Evolutionary conservation across 2,329 filamentous ascomycete species (phyloP), one percentile per base, ranked within the genome.

Genomic region (Rhytidhysteron rufulum): DNA sequence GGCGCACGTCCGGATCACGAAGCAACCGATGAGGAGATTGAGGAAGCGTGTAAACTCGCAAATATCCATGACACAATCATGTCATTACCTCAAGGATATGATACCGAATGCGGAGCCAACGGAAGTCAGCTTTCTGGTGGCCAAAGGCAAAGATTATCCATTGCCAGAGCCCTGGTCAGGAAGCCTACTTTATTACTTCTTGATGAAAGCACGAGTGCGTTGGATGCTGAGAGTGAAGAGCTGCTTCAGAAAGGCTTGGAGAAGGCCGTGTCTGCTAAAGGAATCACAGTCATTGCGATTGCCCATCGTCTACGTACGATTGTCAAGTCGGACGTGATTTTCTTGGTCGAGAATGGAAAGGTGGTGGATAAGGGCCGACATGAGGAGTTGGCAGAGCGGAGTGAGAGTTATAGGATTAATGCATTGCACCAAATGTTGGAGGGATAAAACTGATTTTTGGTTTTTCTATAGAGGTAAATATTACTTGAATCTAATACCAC

Each of bases 41-140:
- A 82, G 47, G 76, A 79, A 39, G 83, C 83, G 0, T 86, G 83
- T 55, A 74, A 74, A 41, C 65, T 84, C 13, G 83, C 83, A 25
- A 84, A 85, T 54, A 85, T 88, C 46, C 82, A 87, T 62, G 80
- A 86, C 19, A 79, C 77, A 18, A 83, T 88, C 49, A 65, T 70
- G 41, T 65, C 72, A 1, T 65, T 88, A 13, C 82, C 82, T 0
- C 66, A 83, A 11, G 81, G 82, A 0, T 87, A 87, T 54, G 65
- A 83, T 10, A 86, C 83, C 0, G 59, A 61, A n/a, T 66, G 62
- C 42, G 68, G 68, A 9, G 54, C 62, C 4, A 65, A 62, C 24
- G 68, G 67, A 5, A 66, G 58, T 21, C 60, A 65, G 33, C 51
- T 71, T 11, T 69, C 66, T 13, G 68, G 68, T 20, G 68, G 68